Base-by-base conservation (phyloP, 2,329 filamentous ascomycete species). In the Colletotrichum gigasporum region DNA sequence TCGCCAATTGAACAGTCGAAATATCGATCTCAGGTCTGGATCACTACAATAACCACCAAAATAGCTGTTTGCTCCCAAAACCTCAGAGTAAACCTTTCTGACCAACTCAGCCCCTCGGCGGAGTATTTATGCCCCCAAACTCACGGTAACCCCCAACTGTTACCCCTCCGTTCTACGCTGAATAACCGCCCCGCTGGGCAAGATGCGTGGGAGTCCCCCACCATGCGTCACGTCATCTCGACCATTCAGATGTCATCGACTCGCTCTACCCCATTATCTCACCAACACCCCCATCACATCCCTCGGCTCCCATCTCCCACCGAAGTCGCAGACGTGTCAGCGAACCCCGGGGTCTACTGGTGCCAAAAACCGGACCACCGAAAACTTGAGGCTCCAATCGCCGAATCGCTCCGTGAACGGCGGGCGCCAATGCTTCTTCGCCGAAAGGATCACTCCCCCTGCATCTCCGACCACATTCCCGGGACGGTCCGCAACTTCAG, bases 121-220 rank as follows among this genome's bases (percentile, higher is more conserved):
- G 32, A n/a, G 42, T 28, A 56, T 56, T 56, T 30, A 56, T 47
- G 6, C 22, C 45, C 22, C 28, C 44, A 18, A 20, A 20, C 41
- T 14, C 30, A 16, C 9, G 28, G 26, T 9, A 44, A 51, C 34
- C 48, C 47, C 41, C 61, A 45, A 44, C 45, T 30, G 51, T 37
- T 60, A 64, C 61, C 61, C 61, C 61, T 61, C 61, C 61, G 61
- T 44, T 61, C 47, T 48, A 61, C 61, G 55, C 48, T 48, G 55
- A 48, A 47, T 42, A 42, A 54, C 4, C 52, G 54, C 60, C 55
- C 60, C 60, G 47, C 60, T 52, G 41, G n/a, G 24, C 51, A 20
- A 37, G 28, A 26, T 52, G 20, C 39, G 41, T 47, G 34, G 51
- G 59, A 47, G 52, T 32, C 11, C 34, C 44, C 34, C 53, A 18